Percentiles rank a stretch among this genome's conserved stretches.
phyloP scores from a whole-genome alignment of 371 early-diverging fungal genomes.

The Globomyces sp. region DNA sequence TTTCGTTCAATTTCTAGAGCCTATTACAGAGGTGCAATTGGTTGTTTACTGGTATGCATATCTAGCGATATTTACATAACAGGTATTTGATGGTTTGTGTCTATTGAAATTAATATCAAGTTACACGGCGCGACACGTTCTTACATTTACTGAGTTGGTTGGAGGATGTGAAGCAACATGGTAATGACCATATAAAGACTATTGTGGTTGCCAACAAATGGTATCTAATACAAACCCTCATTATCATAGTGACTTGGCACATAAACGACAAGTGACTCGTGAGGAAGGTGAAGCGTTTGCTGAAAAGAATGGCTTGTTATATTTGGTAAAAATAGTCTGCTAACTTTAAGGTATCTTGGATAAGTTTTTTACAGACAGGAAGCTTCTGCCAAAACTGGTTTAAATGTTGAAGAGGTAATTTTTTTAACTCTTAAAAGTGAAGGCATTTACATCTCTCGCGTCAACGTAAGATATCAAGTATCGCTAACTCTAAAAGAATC shows the following conservation, averaged over 20 bases:
- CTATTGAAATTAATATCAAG: slow-evolving; percentile 35
- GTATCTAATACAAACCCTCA: slow-evolving; percentile 73
- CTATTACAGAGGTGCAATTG: slow-evolving; percentile 97
- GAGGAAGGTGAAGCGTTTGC: slow-evolving; percentile 93
- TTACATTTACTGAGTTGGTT: slow-evolving; percentile 90
- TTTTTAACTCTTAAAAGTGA: not conserved
- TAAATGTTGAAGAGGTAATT: slow-evolving; percentile 77
- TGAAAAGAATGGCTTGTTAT: slow-evolving; percentile 75
- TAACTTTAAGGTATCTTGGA: no score
- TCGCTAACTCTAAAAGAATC: slow-evolving; percentile 1
- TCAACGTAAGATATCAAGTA: not conserved
- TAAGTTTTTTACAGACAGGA: slow-evolving; percentile 29
- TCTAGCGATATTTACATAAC: no score
- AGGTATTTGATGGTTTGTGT: no score
- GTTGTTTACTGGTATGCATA: slow-evolving; percentile 68
- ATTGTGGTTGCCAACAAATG: slow-evolving; percentile 95
- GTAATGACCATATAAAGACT: slow-evolving; percentile 86
- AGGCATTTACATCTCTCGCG: not conserved
- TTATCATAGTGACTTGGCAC: not conserved
- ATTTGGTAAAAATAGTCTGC: slow-evolving; percentile 52
- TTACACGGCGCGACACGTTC: slow-evolving; percentile 80
- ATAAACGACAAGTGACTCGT: slow-evolving; percentile 54
- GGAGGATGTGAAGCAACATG: slow-evolving; percentile 74
- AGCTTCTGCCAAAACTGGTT: slow-evolving; percentile 91
- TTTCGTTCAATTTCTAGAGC: slow-evolving; percentile 95